A percentile compares a stretch with the other conserved stretches of the same genome.
Conservation (phyloP, 177 flowering plant species). For the Tripterygium wilfordii region DNA sequence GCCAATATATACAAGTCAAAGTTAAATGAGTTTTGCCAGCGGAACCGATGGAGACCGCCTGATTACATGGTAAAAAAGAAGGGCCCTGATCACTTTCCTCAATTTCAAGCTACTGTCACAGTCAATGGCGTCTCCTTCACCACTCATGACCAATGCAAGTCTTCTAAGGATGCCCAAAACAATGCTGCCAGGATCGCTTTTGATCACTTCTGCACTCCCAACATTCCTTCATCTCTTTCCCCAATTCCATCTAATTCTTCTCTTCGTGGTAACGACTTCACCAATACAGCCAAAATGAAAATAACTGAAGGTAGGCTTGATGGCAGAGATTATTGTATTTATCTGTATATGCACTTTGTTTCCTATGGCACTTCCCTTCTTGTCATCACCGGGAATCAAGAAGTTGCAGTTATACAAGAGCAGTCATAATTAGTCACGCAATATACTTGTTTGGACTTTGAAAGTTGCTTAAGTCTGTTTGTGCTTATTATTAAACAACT, state of each 20-base stretch:
- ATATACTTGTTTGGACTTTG: too few relatives aligned
- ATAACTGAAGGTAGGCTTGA: not conserved
- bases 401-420: too few relatives aligned
- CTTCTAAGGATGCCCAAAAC: conserved; percentile 30
- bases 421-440: too few relatives aligned
- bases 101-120: conserved; percentile 23
- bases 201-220: conserved; percentile 5
- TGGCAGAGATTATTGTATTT: not conserved
- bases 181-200: conserved; percentile 30
- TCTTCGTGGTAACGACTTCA: not conserved
- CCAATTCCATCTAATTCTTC: not conserved
- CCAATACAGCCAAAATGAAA: too few relatives aligned
- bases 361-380: too few relatives aligned
- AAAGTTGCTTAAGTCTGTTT: too few relatives aligned
- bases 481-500: too few relatives aligned
- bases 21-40: conserved; percentile 49
- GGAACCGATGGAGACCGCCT: conserved; percentile 35
- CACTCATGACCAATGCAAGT: not conserved
- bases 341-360: not conserved
- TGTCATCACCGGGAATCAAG: too few relatives aligned
- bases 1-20: conserved; percentile 39
- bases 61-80: conserved; percentile 22
- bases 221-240: conserved; percentile 1
- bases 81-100: conserved; percentile 31
- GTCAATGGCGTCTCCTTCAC: conserved; percentile 22